Percentiles rank a stretch among this genome's conserved stretches.
Evolutionary conservation across 495 filamentous ascomycete genomes (phyloP).

Genomic region (Penicillium crystallinum): DNA sequence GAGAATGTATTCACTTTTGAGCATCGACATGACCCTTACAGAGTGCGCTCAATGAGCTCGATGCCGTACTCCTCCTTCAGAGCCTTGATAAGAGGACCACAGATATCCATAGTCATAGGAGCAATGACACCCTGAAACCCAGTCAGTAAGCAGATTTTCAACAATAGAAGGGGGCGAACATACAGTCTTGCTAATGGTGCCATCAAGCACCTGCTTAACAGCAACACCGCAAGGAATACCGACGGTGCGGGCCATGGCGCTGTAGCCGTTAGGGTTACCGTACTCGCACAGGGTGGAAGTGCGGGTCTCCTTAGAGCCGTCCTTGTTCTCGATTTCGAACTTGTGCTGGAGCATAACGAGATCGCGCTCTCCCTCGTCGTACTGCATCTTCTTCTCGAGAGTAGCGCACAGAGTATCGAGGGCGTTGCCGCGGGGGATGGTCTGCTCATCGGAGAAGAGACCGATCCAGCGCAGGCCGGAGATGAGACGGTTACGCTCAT

Average conservation of each 20-base stretch:
- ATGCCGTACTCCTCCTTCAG: slow-evolving; percentile 34
- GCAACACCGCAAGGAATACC: slow-evolving; percentile 60
- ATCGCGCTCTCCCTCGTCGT: slow-evolving; percentile 76
- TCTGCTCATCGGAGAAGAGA: slow-evolving; percentile 71
- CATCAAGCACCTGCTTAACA: slow-evolving; percentile 77
- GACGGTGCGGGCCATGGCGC: slow-evolving; percentile 71
- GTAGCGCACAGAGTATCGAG: slow-evolving; percentile 87
- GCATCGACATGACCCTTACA: neutral
- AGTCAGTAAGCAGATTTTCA: neutral
- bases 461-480: slow-evolving; percentile 81
- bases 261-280: slow-evolving; percentile 76
- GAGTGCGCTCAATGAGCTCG: slow-evolving; percentile 10
- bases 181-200: slow-evolving; percentile 65
- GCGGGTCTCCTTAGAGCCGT: slow-evolving; percentile 67
- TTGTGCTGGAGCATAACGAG: slow-evolving; percentile 88
- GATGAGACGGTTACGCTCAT: slow-evolving; percentile 74
- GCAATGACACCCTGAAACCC: slow-evolving; percentile 60
- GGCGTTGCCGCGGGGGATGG: slow-evolving; percentile 70
- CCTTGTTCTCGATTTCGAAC: slow-evolving; percentile 81
- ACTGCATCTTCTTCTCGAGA: slow-evolving; percentile 90
- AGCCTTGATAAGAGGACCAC: slow-evolving; percentile 58
- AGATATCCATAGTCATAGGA: slow-evolving; percentile 71
- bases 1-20: neutral
- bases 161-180: neutral
- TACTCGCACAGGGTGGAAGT: slow-evolving; percentile 84